Evolutionary conservation across 441 rosid species (phyloP), one percentile per base, ranked within the genome.

Genomic region (Gossypium aridum): DNA sequence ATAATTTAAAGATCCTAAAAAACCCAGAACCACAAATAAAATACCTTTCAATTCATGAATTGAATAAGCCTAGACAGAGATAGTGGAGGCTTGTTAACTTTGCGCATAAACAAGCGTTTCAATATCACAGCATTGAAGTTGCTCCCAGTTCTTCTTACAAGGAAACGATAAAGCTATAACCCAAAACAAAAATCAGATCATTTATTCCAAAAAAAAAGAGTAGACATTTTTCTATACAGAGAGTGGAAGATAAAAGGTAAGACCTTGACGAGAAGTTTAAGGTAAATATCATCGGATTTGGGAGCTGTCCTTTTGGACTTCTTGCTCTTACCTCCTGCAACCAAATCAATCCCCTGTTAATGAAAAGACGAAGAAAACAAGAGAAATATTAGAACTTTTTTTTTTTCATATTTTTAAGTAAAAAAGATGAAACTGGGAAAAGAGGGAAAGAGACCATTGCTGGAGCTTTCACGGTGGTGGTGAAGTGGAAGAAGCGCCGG

Each of bases 31-130:
- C 47, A 51, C n/a, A n/a, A 55, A 3, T 0, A 57, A 73, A 47
- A 19, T 16, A 83, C 99, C 94, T 95, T 95, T 77, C 91, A 90
- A 1, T 79, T 65, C 81, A 81, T 89, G 83, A 76, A 89, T 1
- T 75, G 77, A 25, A 85, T 75, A 47, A 92, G 89, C 68, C 90
- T 86, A 7, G 97, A 91, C 5, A 95, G 92, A 14, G 98, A 95
- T n/a, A 93, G 88, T 1, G 97, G 96, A 13, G 98, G 72, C 84
- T 89, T 91, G 90, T 94, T 31, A 66, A 86, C 87, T 84, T 88
- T 93, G 86, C 99, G 93, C 98, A 93, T 95, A 75, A 90, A 95
- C 57, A 95, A 78, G 75, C 98, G 88, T 90, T 93, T 95, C 85
- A 95, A 74, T 10, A 95, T 86, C 83, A 95, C 98, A 0, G 87